phyloP scores from a whole-genome alignment of 441 rosid genomes.

The Aquilaria agallochum region DNA sequence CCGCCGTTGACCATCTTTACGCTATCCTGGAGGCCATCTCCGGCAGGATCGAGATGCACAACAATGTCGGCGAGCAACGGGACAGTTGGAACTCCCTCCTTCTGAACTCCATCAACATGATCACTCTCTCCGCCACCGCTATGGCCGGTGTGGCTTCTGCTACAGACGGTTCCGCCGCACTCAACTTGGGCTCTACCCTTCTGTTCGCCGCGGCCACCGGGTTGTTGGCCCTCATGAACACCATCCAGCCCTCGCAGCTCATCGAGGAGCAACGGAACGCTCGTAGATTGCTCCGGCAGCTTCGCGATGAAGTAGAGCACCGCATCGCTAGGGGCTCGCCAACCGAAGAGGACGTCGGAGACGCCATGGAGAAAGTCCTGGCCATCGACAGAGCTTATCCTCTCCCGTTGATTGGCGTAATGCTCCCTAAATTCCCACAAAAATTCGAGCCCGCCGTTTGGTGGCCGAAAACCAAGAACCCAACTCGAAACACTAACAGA shows the following conservation, averaged over 20 bases:
- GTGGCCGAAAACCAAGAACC: conserved; percentile 41
- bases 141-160: conserved; percentile 32
- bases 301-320: conserved; percentile 30
- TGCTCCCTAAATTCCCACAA: conserved; percentile 61
- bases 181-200: conserved; percentile 46
- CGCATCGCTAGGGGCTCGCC: conserved; percentile 21
- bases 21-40: conserved; percentile 40
- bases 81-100: conserved; percentile 53
- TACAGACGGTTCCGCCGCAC: neutral
- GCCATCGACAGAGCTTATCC: conserved; percentile 71
- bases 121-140: conserved; percentile 42
- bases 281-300: conserved; percentile 44
- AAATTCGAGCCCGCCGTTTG: conserved; percentile 55
- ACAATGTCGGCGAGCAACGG: conserved; percentile 46
- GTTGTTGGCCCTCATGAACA: conserved; percentile 51
- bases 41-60: conserved; percentile 60
- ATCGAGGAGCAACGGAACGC: conserved; percentile 82
- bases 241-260: conserved; percentile 80
- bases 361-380: conserved; percentile 43
- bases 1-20: conserved; percentile 23
- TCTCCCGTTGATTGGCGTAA: conserved; percentile 48
- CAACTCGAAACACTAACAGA: no score
- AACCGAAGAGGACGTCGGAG: conserved; percentile 36
- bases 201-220: conserved; percentile 57
- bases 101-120: conserved; percentile 52